Evolutionary conservation across 2,329 filamentous ascomycete genomes (phyloP), one percentile per base, ranked within the genome.

Genomic region (Colletotrichum chrysophilum): DNA sequence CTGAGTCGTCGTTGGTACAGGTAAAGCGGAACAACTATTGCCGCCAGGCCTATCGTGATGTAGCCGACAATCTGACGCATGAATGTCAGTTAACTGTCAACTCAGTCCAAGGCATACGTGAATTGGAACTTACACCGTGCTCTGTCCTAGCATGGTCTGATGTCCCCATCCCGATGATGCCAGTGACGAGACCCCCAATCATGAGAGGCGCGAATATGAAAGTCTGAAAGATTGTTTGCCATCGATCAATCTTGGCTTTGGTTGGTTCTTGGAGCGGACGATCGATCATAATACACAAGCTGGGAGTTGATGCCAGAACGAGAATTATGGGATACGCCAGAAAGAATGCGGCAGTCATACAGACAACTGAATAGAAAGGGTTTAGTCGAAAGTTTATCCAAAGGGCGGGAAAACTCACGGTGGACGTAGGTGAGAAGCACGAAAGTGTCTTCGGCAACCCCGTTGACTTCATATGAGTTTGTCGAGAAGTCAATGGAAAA

Each of bases 401-500:
- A 1, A 18, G 7, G 9, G 24, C 9, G 5, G 21, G 1, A 21
- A 12, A n/a, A 38, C 69, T 7, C n/a, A 75, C 73, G 73, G 30
- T 75, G 73, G 4, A 48, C 26, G n/a, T 75, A 75, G 0, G 70
- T 75, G 14, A 75, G 65, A 12, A 75, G n/a, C 5, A 73, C 56
- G 13, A 75, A 75, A 4, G 43, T 18, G 10, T 68, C 30, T 21
- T 75, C 64, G 5, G 5, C 9, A 6, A 75, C n/a, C 3, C 70
- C 64, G 10, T 73, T 75, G 16, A 75, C 70, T 3, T 52, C 18
- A 14, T 73, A 75, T 5, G 56, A 32, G 43, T 73, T 16, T 8
- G 24, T 26, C 3, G 73, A 73, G 12, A 75, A 73, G 64, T 73
- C 34, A 28, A 75, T 75, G 16, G 73, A 73, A 30, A 75, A 75